Base-by-base conservation (phyloP, 345 rosid species). In the Excoecaria cochinchinensis region DNA sequence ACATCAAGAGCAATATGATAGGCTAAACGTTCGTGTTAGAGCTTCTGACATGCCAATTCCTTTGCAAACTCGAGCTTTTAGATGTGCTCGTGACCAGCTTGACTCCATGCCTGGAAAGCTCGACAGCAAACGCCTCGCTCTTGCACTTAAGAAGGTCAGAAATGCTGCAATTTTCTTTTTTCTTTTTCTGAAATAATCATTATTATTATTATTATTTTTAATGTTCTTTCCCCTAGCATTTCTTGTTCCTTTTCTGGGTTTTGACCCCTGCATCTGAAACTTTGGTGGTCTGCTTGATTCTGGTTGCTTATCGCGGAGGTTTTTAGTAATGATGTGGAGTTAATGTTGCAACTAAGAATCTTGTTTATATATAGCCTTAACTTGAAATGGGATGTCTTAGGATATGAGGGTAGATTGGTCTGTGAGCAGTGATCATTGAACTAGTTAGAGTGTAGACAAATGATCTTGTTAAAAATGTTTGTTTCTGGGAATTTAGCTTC, bases 121-220 rank as follows among this genome's bases (percentile, higher is more conserved):
- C 57, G 98, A 91, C 78, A 93, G 93, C 80, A 95, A 92, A 84
- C 87, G 94, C 74, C 89, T 95, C 16, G 99, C 99, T 46, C 93
- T 90, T 67, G 88, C 98, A 21, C 96, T 93, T 7, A 95, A 95
- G 84, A 95, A 91, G 98, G 98, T 77, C 11, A 51, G 39, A 76
- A 69, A 38, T 40, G 2, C 16, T 36, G 3, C 3, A 15, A 40
- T 16, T 36, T 10, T 46, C 56, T 4, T 58, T 58, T 16, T 36
- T 10, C 31, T 66, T 4, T 58, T 58, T 58, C 7, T 58, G 36
- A 3, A 38, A 8, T 50, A 50, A 25, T 44, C 51, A 2, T 16
- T n/a, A n/a, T n/a, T n/a, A n/a, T 53, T 61, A 47, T 40, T 58
- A 21, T 24, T 3, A 0, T 31, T 31, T 31, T 31, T 31, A 31